A percentile compares a stretch with the other conserved stretches of the same genome.
Conservation (phyloP, 73 alveolate genomes). For the Paramecium sonneborni region DNA sequence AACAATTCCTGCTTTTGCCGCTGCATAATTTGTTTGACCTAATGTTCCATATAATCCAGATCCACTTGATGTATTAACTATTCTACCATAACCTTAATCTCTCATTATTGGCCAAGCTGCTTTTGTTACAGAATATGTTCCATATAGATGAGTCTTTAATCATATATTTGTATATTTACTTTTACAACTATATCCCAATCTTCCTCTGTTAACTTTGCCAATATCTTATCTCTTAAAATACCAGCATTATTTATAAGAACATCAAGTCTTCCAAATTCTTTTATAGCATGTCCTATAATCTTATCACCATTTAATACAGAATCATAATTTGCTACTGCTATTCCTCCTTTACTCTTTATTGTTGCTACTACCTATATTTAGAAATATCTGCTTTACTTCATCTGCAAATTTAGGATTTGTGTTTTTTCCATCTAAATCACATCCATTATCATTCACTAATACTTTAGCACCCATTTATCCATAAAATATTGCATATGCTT, state of each 20-base stretch:
- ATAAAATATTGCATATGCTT: conserved; percentile 78
- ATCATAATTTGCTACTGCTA: conserved; percentile 88
- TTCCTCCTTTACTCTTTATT: conserved; percentile 89
- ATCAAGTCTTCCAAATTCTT: conserved; percentile 87
- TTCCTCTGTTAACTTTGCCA: conserved; percentile 85
- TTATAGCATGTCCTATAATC: conserved; percentile 93
- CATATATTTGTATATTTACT: not conserved
- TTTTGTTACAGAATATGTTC: conserved; percentile 75
- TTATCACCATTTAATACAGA: conserved; percentile 94
- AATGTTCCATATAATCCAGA: conserved; percentile 94
- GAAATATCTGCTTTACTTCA: not conserved
- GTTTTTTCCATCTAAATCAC: conserved; percentile 69
- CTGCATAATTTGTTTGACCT: conserved; percentile 91
- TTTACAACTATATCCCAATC: conserved; percentile 89
- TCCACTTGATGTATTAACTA: conserved; percentile 88
- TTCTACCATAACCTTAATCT: conserved; percentile 90
- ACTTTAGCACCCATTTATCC: conserved; percentile 91
- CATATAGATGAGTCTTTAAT: conserved; percentile 74
- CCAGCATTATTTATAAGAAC: conserved; percentile 96
- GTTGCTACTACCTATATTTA: conserved; percentile 81
- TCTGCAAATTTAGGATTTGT: conserved; percentile 18
- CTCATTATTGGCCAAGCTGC: conserved; percentile 85
- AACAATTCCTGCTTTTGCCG: conserved; percentile 91
- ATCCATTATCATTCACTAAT: conserved; percentile 90
- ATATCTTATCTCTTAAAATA: conserved; percentile 89